These are phyloP conservation scores for Diplotaxis tenuifolia DNA, from an alignment of 345 rosid genomes.

Conservation along the genomic window DNA sequence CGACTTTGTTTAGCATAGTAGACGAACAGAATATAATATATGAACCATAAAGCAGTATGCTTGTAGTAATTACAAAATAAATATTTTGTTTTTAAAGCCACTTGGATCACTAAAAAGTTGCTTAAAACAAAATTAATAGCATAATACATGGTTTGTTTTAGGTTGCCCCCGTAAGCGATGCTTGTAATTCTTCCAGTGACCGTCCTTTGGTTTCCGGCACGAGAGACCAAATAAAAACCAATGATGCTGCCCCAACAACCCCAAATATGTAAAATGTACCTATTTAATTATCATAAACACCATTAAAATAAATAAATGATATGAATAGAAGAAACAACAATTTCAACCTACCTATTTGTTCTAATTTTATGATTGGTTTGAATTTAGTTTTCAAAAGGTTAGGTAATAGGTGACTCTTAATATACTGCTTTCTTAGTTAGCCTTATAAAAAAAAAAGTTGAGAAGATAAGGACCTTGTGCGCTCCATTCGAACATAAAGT, in stretches of 20 bases:
- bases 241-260: conserved; percentile 27
- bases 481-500: conserved; percentile 51
- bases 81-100: neutral
- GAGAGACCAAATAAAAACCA: conserved; percentile 41
- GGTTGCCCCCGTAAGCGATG: conserved; percentile 32
- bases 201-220: conserved; percentile 64
- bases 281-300: conserved; percentile 11
- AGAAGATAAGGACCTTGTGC: conserved; percentile 35
- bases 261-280: conserved; percentile 53
- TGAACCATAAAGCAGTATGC: too few species aligned
- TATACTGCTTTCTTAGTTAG: neutral
- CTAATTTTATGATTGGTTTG: neutral
- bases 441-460: neutral
- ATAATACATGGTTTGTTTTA: neutral
- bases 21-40: too few species aligned
- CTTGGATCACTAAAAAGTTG: neutral
- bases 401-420: neutral
- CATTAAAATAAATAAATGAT: neutral
- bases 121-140: neutral
- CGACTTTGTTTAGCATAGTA: too few species aligned
- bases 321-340: neutral
- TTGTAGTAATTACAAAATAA: neutral
- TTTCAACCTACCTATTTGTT: neutral
- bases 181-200: conserved; percentile 64
- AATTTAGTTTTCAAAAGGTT: neutral